Conservation (phyloP, 2,329 filamentous ascomycete genomes). For the Pezicula carpinea region DNA sequence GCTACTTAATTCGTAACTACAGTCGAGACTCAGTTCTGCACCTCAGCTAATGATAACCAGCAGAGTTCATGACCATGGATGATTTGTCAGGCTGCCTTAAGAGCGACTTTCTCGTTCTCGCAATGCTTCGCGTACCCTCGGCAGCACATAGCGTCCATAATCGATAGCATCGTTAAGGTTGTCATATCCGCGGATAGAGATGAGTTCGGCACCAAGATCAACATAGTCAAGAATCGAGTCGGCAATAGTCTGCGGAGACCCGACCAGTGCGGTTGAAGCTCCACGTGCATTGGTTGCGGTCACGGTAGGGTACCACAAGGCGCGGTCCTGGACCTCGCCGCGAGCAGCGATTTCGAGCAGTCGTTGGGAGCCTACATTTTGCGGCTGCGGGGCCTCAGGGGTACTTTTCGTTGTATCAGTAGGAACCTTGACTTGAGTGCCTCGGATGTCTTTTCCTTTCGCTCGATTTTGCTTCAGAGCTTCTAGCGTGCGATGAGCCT, state of each 20-base stretch:
- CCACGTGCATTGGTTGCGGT: conserved; percentile 56
- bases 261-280: conserved; percentile 54
- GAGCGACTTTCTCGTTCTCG: conserved; percentile 9
- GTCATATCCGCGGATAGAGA: conserved; percentile 58
- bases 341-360: conserved; percentile 51
- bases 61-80: too few species aligned
- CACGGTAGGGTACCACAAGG: conserved; percentile 59
- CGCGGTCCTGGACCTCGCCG: conserved; percentile 55
- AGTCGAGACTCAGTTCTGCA: too few species aligned
- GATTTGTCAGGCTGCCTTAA: too few species aligned
- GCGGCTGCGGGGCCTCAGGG: conserved; percentile 41
- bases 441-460: too few species aligned
- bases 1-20: too few species aligned
- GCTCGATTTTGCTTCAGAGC: conserved; percentile 40
- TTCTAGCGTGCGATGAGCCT: conserved; percentile 53
- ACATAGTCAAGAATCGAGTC: conserved; percentile 54
- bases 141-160: conserved; percentile 52
- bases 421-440: too few species aligned
- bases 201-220: conserved; percentile 49
- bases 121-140: conserved; percentile 38
- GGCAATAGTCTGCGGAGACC: conserved; percentile 45
- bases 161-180: conserved; percentile 56
- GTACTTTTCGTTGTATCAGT: conserved; percentile 27
- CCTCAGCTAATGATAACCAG: too few species aligned
- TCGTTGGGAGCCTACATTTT: conserved; percentile 56